phyloP scores from a whole-genome alignment of 768 basidiomycete species.

The Tylopilus vinaceipallidus region DNA sequence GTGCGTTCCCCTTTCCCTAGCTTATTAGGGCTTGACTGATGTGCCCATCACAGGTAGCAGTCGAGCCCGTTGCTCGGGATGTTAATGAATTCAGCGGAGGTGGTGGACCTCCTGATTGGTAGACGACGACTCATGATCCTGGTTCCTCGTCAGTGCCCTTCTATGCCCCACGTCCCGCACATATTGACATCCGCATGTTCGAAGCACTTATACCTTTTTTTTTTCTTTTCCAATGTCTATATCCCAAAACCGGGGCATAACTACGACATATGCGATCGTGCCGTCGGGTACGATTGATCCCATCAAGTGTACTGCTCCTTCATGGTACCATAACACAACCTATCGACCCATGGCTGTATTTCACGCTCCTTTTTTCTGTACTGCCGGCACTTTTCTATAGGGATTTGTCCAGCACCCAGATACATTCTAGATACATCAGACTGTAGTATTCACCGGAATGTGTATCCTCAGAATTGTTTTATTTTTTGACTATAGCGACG shows the following conservation, averaged over 20 bases:
- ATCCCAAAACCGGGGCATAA: constrained; percentile 11
- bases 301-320: not conserved
- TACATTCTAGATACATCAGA: constrained; percentile 6
- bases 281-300: constrained; percentile 5
- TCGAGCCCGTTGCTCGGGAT: constrained; percentile 4
- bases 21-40: constrained; percentile 4
- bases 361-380: constrained; percentile 5
- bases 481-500: not conserved
- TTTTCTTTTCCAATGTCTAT: not conserved
- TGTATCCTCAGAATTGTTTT: constrained; percentile 1
- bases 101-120: constrained; percentile 29
- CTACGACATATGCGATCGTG: constrained; percentile 11
- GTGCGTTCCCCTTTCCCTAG: constrained; percentile 6
- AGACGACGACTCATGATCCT: not conserved
- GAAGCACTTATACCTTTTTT: constrained; percentile 1
- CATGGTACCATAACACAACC: constrained; percentile 6
- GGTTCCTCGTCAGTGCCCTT: constrained; percentile 11
- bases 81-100: too few species aligned
- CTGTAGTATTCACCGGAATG: constrained; percentile 7
- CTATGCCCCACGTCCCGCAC: not conserved
- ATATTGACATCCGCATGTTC: constrained; percentile 5
- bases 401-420: constrained; percentile 1
- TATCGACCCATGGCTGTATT: constrained; percentile 8
- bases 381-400: not conserved
- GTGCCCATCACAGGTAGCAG: constrained; percentile 8